Evolutionary conservation across 208 protist species (phyloP).

Genomic region (Trichomonas vaginalis): DNA sequence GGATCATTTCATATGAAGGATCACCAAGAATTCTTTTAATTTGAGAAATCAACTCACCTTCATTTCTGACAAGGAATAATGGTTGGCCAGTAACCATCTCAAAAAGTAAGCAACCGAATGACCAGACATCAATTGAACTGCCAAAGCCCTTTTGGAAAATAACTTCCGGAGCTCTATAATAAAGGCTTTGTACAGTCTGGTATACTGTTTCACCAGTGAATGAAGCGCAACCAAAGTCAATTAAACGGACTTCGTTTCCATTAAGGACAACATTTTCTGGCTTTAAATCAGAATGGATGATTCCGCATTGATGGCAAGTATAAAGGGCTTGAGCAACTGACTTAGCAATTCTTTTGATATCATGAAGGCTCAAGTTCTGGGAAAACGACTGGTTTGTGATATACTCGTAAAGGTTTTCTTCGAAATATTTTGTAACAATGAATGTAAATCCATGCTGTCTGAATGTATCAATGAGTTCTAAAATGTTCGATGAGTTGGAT

Average conservation of each 20-base stretch:
- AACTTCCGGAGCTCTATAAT: constrained; percentile 45
- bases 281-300: constrained; percentile 46
- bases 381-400: not conserved
- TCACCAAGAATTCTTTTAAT: not conserved
- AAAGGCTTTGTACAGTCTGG: constrained; percentile 38
- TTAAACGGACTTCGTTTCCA: constrained; percentile 24
- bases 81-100: constrained; percentile 33
- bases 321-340: not conserved
- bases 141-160: constrained; percentile 31
- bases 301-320: not conserved
- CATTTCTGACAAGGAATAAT: constrained; percentile 33
- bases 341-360: not conserved
- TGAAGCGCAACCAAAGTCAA: constrained; percentile 40
- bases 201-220: constrained; percentile 34
- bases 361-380: not conserved
- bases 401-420: not conserved
- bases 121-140: constrained; percentile 41
- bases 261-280: constrained; percentile 46
- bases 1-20: not conserved
- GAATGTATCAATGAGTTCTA: not conserved
- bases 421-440: not conserved
- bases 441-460: not conserved
- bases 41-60: constrained; percentile 28
- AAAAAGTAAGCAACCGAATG: constrained; percentile 35
- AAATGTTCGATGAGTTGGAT: not conserved